These are phyloP conservation scores for Lactarius evosmus DNA, from an alignment of 768 basidiomycete species.

Conservation along the genomic window DNA sequence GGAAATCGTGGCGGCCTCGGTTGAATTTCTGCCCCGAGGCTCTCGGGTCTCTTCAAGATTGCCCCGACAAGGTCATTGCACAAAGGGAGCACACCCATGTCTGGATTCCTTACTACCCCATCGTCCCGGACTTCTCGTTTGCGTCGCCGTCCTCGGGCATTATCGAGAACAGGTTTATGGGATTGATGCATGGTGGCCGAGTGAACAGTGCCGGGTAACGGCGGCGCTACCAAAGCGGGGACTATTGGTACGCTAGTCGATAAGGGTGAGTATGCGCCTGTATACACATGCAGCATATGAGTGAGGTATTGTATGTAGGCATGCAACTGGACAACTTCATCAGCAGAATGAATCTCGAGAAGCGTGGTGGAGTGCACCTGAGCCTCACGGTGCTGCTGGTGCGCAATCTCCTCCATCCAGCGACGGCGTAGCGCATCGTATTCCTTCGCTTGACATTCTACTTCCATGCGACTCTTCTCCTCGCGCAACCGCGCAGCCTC, in stretches of 20 bases:
- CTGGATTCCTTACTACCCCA: not conserved
- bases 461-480: constrained; percentile 20
- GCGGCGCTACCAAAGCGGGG: constrained; percentile 1
- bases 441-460: constrained; percentile 19
- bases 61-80: constrained; percentile 19
- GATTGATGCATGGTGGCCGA: not conserved
- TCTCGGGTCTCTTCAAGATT: constrained; percentile 17
- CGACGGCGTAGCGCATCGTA: constrained; percentile 11
- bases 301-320: constrained; percentile 16
- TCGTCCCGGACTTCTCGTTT: constrained; percentile 3
- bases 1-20: not conserved
- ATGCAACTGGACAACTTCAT: not conserved
- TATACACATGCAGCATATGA: constrained; percentile 5
- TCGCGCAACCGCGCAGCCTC: constrained; percentile 28
- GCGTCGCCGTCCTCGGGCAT: constrained; percentile 9
- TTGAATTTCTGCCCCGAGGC: constrained; percentile 5
- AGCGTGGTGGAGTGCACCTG: constrained; percentile 7
- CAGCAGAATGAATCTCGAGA: not conserved
- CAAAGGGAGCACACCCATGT: not conserved
- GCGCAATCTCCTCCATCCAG: constrained; percentile 10
- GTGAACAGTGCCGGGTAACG: not conserved
- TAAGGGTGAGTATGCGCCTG: constrained; percentile 2
- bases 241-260: not conserved
- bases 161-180: not conserved
- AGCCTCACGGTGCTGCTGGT: constrained; percentile 9